Percentiles rank a stretch among this genome's conserved stretches.
Evolutionary conservation across 495 filamentous ascomycete species (phyloP).

Genomic region (Penicillium cosmopolitanum): DNA sequence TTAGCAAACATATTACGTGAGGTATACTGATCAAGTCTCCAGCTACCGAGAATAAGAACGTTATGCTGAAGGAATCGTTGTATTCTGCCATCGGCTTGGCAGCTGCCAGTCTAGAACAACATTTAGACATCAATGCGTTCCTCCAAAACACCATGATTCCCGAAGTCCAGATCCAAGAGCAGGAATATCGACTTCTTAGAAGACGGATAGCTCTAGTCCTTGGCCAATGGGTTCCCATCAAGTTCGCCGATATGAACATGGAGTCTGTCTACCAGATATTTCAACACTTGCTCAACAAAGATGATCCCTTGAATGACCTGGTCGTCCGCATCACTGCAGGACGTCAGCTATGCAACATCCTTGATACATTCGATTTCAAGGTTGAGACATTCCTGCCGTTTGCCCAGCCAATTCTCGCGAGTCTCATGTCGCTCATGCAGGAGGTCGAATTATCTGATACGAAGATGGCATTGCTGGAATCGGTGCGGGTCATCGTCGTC

Average conservation of each 20-base stretch:
- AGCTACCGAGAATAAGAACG: slow-evolving; percentile 64
- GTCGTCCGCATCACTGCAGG: slow-evolving; percentile 92
- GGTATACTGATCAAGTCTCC: slow-evolving; percentile 3
- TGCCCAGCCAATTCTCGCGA: slow-evolving; percentile 66
- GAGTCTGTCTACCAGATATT: slow-evolving; percentile 86
- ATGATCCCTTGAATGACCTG: slow-evolving; percentile 81
- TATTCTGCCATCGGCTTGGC: slow-evolving; percentile 91
- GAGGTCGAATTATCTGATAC: slow-evolving; percentile 85
- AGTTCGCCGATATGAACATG: slow-evolving; percentile 62
- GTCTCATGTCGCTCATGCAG: slow-evolving; percentile 73
- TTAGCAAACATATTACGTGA: background rate
- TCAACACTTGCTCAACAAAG: slow-evolving; percentile 78
- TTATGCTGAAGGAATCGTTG: slow-evolving; percentile 87
- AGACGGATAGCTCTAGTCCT: slow-evolving; percentile 85
- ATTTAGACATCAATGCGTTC: slow-evolving; percentile 81
- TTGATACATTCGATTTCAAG: slow-evolving; percentile 83
- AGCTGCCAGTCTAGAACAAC: slow-evolving; percentile 68
- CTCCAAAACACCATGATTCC: slow-evolving; percentile 71
- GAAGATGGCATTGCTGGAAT: slow-evolving; percentile 83
- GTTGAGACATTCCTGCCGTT: slow-evolving; percentile 72
- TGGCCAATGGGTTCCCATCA: slow-evolving; percentile 85
- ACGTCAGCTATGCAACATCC: slow-evolving; percentile 73
- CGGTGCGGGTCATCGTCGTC: slow-evolving; percentile 75
- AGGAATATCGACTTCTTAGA: slow-evolving; percentile 83
- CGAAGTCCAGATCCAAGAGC: slow-evolving; percentile 76